A percentile compares a stretch with the other conserved stretches of the same genome.
phyloP scores from a whole-genome alignment of 345 rosid genomes.

The Stellera chamaejasme region DNA sequence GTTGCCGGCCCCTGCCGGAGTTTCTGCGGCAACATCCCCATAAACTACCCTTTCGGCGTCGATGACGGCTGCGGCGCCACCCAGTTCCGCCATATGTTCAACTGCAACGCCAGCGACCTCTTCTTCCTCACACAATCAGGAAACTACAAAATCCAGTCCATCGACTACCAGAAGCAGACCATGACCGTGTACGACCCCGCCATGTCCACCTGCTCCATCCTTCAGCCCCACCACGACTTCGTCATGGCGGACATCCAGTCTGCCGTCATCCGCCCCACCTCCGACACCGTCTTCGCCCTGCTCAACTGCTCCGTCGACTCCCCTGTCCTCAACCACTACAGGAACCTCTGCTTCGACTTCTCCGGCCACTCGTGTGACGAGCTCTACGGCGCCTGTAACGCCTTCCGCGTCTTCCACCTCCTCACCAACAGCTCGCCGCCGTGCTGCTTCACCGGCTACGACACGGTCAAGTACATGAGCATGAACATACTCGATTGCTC shows the following conservation, averaged over 20 bases:
- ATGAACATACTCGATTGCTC: conserved; percentile 87
- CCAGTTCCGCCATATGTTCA: conserved; percentile 59
- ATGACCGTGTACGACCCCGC: conserved; percentile 67
- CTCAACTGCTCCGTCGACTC: conserved; percentile 80
- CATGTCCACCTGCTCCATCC: conserved; percentile 93
- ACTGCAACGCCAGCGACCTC: conserved; percentile 48
- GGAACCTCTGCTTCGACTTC: conserved; percentile 59
- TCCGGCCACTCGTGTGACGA: conserved; percentile 83
- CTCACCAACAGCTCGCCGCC: conserved; percentile 49
- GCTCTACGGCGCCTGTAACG: conserved; percentile 59
- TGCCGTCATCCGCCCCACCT: conserved; percentile 57
- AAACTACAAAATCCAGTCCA: conserved; percentile 63
- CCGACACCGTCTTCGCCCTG: conserved; percentile 84
- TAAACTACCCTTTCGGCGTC: conserved; percentile 75
- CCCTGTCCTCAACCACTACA: conserved; percentile 75
- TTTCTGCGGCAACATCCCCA: conserved; percentile 52
- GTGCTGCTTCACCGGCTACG: conserved; percentile 81
- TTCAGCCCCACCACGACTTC: conserved; percentile 92
- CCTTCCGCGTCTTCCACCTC: conserved; percentile 54
- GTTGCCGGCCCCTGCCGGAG: conserved; percentile 35
- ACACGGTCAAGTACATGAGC: conserved; percentile 74
- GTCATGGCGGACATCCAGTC: conserved; percentile 56
- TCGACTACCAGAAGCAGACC: conserved; percentile 58
- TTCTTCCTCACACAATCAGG: conserved; percentile 81
- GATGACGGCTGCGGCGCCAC: conserved; percentile 92